Conservation (phyloP, 23 red algal species). For the Agarophyton chilense region DNA sequence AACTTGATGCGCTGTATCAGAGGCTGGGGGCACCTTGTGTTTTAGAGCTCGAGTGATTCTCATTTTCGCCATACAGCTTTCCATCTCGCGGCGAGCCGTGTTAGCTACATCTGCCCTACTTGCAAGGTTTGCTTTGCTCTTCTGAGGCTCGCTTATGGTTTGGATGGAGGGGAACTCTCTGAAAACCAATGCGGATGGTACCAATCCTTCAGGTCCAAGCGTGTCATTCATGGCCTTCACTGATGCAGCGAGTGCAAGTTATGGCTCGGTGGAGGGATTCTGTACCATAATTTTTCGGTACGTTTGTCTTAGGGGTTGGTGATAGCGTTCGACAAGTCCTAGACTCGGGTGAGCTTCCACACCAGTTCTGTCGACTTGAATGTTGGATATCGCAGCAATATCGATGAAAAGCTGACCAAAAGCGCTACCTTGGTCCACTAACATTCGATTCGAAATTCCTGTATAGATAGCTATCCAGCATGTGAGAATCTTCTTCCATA, state of each 20-base stretch:
- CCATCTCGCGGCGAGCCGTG: too few relatives aligned
- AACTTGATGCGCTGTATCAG: too few relatives aligned
- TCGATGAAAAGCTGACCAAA: conserved; percentile 38
- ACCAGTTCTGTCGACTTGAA: conserved; percentile 27
- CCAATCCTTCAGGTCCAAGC: conserved; percentile 51
- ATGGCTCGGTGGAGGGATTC: background rate
- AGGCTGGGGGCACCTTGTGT: too few relatives aligned
- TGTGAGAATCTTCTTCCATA: too few relatives aligned
- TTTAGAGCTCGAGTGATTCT: too few relatives aligned
- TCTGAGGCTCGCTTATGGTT: conserved; percentile 1
- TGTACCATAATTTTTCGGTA: conserved; percentile 27
- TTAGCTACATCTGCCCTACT: too few relatives aligned
- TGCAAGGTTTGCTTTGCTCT: too few relatives aligned
- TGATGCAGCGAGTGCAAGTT: conserved; percentile 17
- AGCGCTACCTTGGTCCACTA: conserved; percentile 41
- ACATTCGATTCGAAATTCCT: conserved; percentile 49
- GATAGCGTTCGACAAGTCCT: background rate
- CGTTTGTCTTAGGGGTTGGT: conserved; percentile 7
- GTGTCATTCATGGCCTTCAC: conserved; percentile 69
- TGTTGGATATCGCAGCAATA: background rate
- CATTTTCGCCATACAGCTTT: too few relatives aligned
- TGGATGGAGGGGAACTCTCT: conserved; percentile 22
- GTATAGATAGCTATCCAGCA: too few relatives aligned
- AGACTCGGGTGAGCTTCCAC: conserved; percentile 60
- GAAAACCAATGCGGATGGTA: conserved; percentile 53